Evolutionary conservation across 169 alveolate genomes (phyloP).

Genomic region (Eimeria sp.): DNA sequence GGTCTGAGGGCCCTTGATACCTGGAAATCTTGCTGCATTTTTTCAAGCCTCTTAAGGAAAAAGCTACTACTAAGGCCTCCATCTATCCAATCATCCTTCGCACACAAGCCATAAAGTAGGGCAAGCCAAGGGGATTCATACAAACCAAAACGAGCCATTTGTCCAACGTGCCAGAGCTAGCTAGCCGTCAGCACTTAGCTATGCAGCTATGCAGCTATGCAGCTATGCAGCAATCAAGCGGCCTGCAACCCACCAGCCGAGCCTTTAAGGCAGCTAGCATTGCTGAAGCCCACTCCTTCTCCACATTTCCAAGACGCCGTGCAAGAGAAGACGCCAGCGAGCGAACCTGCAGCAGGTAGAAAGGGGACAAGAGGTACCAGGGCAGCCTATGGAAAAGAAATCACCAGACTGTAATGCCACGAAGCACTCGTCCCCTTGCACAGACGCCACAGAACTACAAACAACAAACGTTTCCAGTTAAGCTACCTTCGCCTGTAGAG

Average conservation of each 20-base stretch:
- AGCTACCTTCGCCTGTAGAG: conserved; percentile 56
- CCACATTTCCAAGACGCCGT: conserved; percentile 78
- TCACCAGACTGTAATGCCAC: neutral
- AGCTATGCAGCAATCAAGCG: neutral
- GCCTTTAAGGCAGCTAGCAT: conserved; percentile 69
- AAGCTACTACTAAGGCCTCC: conserved; percentile 73
- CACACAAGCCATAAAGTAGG: neutral
- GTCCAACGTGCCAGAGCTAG: neutral
- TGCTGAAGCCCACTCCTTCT: conserved; percentile 69
- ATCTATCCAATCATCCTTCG: conserved; percentile 74
- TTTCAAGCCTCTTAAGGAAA: conserved; percentile 49
- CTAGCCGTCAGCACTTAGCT: neutral
- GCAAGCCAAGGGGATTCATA: neutral
- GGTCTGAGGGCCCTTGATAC: neutral
- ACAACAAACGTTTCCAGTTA: neutral
- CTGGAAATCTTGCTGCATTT: conserved; percentile 64
- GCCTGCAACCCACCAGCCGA: conserved; percentile 34
- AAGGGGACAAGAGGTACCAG: neutral
- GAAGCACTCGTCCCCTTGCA: neutral
- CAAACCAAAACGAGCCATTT: neutral
- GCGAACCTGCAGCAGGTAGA: conserved; percentile 39
- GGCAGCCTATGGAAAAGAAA: neutral
- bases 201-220: neutral
- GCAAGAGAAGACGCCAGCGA: conserved; percentile 67
- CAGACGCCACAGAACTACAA: neutral